phyloP scores from a whole-genome alignment of 345 rosid genomes.

The Pistacia atlantica region DNA sequence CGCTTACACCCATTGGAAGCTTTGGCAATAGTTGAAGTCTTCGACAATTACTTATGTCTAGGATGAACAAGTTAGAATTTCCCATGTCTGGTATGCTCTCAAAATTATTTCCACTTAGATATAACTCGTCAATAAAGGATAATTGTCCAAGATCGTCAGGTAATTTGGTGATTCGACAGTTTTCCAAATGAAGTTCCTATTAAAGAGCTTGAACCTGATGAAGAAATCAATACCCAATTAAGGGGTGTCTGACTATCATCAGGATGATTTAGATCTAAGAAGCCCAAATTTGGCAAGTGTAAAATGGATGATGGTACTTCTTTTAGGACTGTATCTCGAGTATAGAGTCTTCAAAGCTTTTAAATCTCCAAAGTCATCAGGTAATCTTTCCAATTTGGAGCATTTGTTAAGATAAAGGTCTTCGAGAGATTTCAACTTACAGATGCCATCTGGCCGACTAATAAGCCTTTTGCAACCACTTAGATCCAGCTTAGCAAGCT shows the following conservation, averaged over 20 bases:
- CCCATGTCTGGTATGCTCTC: not conserved
- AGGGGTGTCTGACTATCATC: too few species aligned
- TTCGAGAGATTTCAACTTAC: too few species aligned
- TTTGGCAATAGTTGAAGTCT: not conserved
- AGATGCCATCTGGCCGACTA: too few species aligned
- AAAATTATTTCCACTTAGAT: not conserved
- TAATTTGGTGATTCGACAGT: not conserved
- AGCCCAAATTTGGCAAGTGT: not conserved
- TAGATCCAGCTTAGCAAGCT: too few species aligned
- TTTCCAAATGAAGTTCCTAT: not conserved
- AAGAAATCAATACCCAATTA: not conserved
- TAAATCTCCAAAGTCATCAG: not conserved
- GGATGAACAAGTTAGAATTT: not conserved
- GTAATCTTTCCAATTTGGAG: too few species aligned
- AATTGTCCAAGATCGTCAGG: not conserved
- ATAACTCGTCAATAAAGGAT: not conserved
- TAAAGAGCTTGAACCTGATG: not conserved
- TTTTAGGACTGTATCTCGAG: not conserved
- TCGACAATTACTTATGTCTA: not conserved
- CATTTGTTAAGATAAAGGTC: too few species aligned
- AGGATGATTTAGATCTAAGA: not conserved
- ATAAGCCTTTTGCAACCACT: too few species aligned
- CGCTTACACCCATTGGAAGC: not conserved
- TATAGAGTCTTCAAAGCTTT: not conserved
- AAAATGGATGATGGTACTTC: not conserved